phyloP scores from a whole-genome alignment of 345 rosid species.

The Eucalyptus cladocalyx region DNA sequence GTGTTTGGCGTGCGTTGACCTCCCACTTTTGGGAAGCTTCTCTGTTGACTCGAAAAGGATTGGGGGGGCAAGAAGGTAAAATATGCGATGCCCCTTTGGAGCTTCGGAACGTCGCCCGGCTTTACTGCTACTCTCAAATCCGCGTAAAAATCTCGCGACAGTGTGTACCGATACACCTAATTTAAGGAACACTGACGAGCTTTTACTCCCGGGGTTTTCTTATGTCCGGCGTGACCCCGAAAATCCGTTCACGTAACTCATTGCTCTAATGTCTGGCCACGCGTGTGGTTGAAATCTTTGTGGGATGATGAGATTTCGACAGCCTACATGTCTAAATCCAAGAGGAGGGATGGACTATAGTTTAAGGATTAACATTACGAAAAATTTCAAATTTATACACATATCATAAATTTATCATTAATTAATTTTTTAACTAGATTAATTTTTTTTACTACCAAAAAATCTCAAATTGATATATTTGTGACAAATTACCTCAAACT shows the following conservation, averaged over 20 bases:
- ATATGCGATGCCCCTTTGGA: background rate
- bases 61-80: background rate
- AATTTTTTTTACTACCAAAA: no score
- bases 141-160: background rate
- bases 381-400: accelerated
- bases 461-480: accelerated
- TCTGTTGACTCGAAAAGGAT: accelerated
- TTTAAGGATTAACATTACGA: no score
- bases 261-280: background rate
- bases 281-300: background rate
- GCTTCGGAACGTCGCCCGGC: background rate
- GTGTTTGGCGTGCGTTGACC: background rate
- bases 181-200: background rate
- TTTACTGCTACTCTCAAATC: background rate
- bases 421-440: no score
- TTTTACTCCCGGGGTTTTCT: background rate
- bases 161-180: background rate
- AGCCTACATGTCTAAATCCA: background rate
- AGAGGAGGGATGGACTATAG: accelerated
- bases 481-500: accelerated
- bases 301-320: background rate
- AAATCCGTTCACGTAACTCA: background rate
- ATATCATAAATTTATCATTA: accelerated
- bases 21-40: background rate
- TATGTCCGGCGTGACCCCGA: background rate